Conservation (phyloP, 768 basidiomycete species). For the Boletus speciosus region DNA sequence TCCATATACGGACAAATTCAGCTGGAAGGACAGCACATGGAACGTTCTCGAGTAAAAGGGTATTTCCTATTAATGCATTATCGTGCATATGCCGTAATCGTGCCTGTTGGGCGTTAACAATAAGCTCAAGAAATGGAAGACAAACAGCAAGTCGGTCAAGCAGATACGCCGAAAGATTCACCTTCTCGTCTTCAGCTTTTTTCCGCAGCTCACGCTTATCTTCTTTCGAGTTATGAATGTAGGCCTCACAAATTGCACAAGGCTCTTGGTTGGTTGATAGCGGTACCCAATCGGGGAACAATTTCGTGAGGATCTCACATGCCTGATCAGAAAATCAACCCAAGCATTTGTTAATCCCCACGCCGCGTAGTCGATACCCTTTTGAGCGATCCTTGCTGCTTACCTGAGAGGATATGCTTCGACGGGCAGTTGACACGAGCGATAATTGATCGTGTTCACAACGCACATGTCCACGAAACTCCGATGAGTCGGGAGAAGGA, state of each 20-base stretch:
- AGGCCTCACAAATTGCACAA: slow-evolving; percentile 63
- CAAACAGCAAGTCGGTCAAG: background rate
- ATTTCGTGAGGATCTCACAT: slow-evolving; percentile 44
- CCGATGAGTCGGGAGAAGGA: slow-evolving; percentile 60
- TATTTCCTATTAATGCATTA: slow-evolving; percentile 45
- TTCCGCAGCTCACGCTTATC: slow-evolving; percentile 60
- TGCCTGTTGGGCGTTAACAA: slow-evolving; percentile 40
- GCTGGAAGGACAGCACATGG: slow-evolving; percentile 58
- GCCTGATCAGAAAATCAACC: slow-evolving; percentile 42
- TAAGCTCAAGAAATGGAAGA: slow-evolving; percentile 19
- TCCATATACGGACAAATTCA: slow-evolving; percentile 66
- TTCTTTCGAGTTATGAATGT: slow-evolving; percentile 52
- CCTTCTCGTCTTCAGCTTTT: slow-evolving; percentile 79
- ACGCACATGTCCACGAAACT: slow-evolving; percentile 55
- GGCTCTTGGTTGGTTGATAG: slow-evolving; percentile 45
- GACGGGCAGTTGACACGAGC: slow-evolving; percentile 52
- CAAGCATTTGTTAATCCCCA: slow-evolving; percentile 14
- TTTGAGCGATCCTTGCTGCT: slow-evolving; percentile 11
- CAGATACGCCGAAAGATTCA: slow-evolving; percentile 23
- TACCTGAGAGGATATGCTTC: slow-evolving; percentile 61
- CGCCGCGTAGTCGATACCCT: slow-evolving; percentile 10
- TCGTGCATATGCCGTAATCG: slow-evolving; percentile 63
- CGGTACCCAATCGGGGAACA: slow-evolving; percentile 69
- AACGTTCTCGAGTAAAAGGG: slow-evolving; percentile 43
- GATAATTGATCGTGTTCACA: slow-evolving; percentile 71